Conservation (phyloP, 1,284 basidiomycete genomes). For the Porogramme epimiltina region DNA sequence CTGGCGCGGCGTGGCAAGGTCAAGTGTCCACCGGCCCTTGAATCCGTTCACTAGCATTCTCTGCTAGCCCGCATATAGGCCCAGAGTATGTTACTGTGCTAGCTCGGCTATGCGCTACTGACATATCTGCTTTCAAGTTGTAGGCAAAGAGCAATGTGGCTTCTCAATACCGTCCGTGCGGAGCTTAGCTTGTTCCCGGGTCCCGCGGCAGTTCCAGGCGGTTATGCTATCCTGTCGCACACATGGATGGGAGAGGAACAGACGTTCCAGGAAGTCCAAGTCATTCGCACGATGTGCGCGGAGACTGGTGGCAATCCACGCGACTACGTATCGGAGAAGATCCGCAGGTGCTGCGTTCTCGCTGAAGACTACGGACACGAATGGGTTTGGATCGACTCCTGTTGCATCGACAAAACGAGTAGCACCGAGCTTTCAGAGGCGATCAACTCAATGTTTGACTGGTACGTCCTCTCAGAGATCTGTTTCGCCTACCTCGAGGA, state of each 20-base stretch:
- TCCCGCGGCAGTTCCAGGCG: not conserved
- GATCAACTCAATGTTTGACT: not conserved
- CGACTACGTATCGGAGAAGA: not conserved
- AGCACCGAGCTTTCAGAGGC: constrained; percentile 1
- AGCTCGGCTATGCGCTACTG: too few species aligned
- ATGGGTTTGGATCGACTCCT: constrained; percentile 1
- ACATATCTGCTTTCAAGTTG: too few species aligned
- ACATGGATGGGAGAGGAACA: not conserved
- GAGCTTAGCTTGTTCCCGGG: not conserved
- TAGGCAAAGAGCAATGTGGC: not conserved
- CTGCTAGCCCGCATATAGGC: too few species aligned
- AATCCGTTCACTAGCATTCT: too few species aligned
- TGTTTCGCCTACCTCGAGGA: constrained; percentile 2
- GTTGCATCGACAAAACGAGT: constrained; percentile 1
- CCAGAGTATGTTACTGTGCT: too few species aligned
- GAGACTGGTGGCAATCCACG: not conserved
- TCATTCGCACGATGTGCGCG: not conserved
- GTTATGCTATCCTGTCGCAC: constrained; percentile 2
- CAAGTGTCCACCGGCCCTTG: too few species aligned
- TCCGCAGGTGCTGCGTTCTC: not conserved
- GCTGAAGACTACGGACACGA: not conserved
- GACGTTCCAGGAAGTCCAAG: not conserved
- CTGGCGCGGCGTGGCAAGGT: too few species aligned
- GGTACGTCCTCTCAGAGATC: not conserved
- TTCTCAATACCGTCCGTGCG: not conserved